Evolutionary conservation across 371 early-diverging fungal genomes (phyloP), one percentile per base, ranked within the genome.

Genomic region (Dichotomocladium elegans): DNA sequence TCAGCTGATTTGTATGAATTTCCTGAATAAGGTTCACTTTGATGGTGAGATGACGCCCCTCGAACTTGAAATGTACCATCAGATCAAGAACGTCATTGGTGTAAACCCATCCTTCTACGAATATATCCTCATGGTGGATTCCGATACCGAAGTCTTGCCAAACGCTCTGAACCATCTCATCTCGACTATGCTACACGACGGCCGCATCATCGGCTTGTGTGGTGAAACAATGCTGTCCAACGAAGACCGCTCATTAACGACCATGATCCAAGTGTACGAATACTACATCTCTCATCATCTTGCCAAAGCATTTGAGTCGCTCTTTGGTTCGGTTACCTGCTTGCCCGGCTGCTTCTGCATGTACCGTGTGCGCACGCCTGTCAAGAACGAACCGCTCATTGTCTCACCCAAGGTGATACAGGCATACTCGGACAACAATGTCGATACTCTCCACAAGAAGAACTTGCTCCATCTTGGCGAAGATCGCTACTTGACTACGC

Each of bases 241-340:
- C 67, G 90, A 93, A 65, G 88, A 89, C 58, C 77, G 81, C 24
- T 88, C 92, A 7, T 91, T 91, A 89, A 92, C 93, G 19, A 96
- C 99, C 0, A 96, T 96, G 94, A 94, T 98, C 70, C 99, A 99
- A 65, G 98, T 99, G 12, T 96, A 93, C 70, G 95, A 95, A 60
- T 96, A 99, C 85, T 99, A 94, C 71, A 99, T 98, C 57, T 95
- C 97, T 27, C 99, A 99, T 80, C 98, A 98, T 63, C 64, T 98
- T 58, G 86, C 92, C 34, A 98, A 98, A 74, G 94, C 99, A 0
- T 99, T 99, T 72, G 99, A 99, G 72, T 94, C 95, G n/a, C 82
- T 99, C 47, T 99, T 99, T 76, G 99, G 99, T 4, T 84, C 92
- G 19, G 96, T 95, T 30, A 94, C 96, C 2, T 98, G 96, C 76